These are phyloP conservation scores for Hypoxylon sp. DNA, from an alignment of 2,329 filamentous ascomycete species.

Conservation along the genomic window DNA sequence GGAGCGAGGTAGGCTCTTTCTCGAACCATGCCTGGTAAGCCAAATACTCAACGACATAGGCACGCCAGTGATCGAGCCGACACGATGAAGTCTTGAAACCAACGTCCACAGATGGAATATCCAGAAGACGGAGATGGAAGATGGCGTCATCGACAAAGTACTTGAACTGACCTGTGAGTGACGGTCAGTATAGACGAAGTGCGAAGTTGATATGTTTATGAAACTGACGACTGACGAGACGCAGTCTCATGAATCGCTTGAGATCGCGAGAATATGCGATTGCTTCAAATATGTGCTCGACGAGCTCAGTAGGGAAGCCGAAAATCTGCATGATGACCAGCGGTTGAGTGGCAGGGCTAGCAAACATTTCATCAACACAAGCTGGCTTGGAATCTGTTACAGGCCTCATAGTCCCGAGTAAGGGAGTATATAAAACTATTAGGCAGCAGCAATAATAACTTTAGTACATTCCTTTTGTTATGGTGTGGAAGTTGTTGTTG, in stretches of 20 bases:
- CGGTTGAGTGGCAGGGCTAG: neutral
- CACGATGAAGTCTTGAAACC: neutral
- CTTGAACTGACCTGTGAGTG: constrained; percentile 19
- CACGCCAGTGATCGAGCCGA: neutral
- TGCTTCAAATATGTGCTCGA: constrained; percentile 22
- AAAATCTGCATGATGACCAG: constrained; percentile 27
- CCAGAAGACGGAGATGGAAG: constrained; percentile 17
- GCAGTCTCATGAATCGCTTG: constrained; percentile 31
- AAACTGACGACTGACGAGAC: constrained; percentile 29
- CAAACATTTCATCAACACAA: neutral
- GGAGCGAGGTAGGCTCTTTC: neutral
- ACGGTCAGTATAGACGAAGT: neutral
- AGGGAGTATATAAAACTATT: no score
- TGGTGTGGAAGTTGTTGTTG: no score
- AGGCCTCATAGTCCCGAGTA: no score
- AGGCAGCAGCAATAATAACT: no score
- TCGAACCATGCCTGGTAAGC: constrained; percentile 12
- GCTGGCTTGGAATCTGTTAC: neutral
- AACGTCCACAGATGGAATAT: neutral
- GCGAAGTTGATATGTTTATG: neutral
- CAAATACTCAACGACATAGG: constrained; percentile 4
- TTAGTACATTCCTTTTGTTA: no score
- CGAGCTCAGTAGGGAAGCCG: constrained; percentile 24
- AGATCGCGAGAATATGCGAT: constrained; percentile 19
- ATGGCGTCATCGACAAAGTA: constrained; percentile 19